Base-by-base conservation (phyloP, 805 yeast species). In the Saccharomycopsis sp. region DNA sequence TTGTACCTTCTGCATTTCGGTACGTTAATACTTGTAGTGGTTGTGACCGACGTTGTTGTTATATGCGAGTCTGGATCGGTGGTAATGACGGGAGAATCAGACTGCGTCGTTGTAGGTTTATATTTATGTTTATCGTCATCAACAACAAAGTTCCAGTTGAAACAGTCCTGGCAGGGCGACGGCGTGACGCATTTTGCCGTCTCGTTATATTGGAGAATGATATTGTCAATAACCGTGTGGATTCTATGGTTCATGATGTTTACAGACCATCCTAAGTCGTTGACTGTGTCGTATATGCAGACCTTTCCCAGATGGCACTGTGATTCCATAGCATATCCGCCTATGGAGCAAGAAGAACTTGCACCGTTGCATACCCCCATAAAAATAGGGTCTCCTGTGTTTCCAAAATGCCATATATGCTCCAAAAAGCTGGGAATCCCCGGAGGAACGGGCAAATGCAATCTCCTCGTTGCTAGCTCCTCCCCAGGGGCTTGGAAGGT, bases 301-400 rank as follows among this genome's bases (percentile, higher is more conserved):
- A 82, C 82, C 68, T 79, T 79, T 0, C 98, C 99, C 0, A 96
- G 80, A 69, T 94, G 99, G 68, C 99, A 94, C 51, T 85, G 85
- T 0, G 97, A 85, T 67, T 94, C 99, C 97, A 94, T 85, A 9
- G 98, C 99, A 70, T 90, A 94, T 0, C 99, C 99, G 1, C 89
- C 97, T 7, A 89, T 77, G 60, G 92, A 84, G 70, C 99, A 94
- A 1, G 91, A 72, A 0, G 95, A 85, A 2, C 92, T 83, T 0
- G 94, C 95, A 8, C 99, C 99, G 66, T 88, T 91, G 69, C 99
- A 94, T 7, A 90, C 91, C 0, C 99, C 99, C 92, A 91, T 87
- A 66, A 78, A 94, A 1, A 94, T 89, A 1, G 99, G 99, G 69
- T 94, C 99, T 0, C 97, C 98, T 1, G 94, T 94, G 69, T 94